phyloP scores from a whole-genome alignment of 2,329 filamentous ascomycete genomes.

The Coniochaeta sp. region DNA sequence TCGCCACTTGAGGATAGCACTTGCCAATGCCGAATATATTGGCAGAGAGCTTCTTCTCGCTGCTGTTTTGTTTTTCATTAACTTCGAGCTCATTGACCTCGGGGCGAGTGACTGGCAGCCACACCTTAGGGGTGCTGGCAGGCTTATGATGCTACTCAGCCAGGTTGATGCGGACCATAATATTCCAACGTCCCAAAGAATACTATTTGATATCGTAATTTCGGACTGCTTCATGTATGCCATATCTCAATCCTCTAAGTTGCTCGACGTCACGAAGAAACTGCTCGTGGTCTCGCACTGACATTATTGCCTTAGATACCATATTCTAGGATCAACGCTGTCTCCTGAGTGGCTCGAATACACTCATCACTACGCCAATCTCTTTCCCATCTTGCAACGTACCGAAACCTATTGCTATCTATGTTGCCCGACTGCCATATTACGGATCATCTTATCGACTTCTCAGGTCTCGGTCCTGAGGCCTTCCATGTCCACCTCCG shows the following conservation, averaged over 20 bases:
- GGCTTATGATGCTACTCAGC: slow-evolving; percentile 29
- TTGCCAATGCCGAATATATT: slow-evolving; percentile 29
- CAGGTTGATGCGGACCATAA: slow-evolving; percentile 12
- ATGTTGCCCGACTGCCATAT: slow-evolving; percentile 32
- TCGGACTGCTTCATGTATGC: slow-evolving; percentile 41
- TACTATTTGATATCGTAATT: slow-evolving; percentile 36
- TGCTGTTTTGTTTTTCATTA: slow-evolving; percentile 43
- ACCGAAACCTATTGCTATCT: slow-evolving; percentile 35
- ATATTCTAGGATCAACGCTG: slow-evolving; percentile 31
- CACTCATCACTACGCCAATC: slow-evolving; percentile 28
- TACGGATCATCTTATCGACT: slow-evolving; percentile 36
- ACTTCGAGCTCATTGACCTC: slow-evolving; percentile 42
- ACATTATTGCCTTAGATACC: slow-evolving; percentile 22
- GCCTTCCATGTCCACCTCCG: slow-evolving; percentile 33
- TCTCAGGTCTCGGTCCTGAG: slow-evolving; percentile 34
- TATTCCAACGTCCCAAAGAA: slow-evolving; percentile 17
- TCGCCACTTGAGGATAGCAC: slow-evolving; percentile 30
- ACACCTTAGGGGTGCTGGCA: slow-evolving; percentile 38
- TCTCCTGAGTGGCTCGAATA: slow-evolving; percentile 28
- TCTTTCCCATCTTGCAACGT: slow-evolving; percentile 30
- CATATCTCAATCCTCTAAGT: not conserved
- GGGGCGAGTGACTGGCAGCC: slow-evolving; percentile 36
- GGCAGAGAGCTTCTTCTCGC: slow-evolving; percentile 40
- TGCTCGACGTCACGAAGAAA: not conserved
- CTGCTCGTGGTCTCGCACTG: not conserved